These are phyloP conservation scores for Hericium erinaceus DNA, from an alignment of 768 basidiomycete species.

Conservation along the genomic window DNA sequence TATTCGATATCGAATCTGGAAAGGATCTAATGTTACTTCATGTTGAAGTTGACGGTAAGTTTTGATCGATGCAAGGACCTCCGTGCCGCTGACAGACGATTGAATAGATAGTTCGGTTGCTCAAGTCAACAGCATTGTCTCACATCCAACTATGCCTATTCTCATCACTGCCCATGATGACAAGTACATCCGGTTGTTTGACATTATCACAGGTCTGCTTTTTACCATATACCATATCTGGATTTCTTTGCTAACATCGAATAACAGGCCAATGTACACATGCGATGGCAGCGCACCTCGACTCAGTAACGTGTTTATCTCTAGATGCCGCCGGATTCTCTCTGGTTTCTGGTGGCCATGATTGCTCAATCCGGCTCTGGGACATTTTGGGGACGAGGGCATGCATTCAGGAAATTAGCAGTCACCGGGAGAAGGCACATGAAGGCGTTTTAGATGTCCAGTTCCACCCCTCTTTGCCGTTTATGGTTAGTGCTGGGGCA, in stretches of 20 bases:
- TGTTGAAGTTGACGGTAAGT: conserved; percentile 9
- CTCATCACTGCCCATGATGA: conserved; percentile 91
- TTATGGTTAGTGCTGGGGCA: conserved; percentile 91
- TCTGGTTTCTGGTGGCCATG: conserved; percentile 85
- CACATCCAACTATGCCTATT: conserved; percentile 84
- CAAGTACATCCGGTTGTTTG: conserved; percentile 86
- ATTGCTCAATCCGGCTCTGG: conserved; percentile 94
- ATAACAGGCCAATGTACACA: conserved; percentile 72
- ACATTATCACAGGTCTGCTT: conserved; percentile 60
- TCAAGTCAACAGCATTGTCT: conserved; percentile 79
- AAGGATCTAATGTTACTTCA: conserved; percentile 59
- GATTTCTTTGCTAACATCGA: neutral
- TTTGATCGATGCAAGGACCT: neutral
- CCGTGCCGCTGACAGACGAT: neutral
- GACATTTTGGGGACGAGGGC: conserved; percentile 71
- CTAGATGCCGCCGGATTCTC: conserved; percentile 83
- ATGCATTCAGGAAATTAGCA: conserved; percentile 84
- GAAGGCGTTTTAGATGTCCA: conserved; percentile 89
- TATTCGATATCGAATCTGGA: conserved; percentile 86
- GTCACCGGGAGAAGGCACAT: conserved; percentile 80
- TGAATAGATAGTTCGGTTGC: conserved; percentile 55
- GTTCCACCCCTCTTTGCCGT: conserved; percentile 73
- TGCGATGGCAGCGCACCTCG: conserved; percentile 85
- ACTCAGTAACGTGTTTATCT: conserved; percentile 85
- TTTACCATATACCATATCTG: neutral